Conservation (phyloP, 208 protist species). For the Leishmania tropica region DNA sequence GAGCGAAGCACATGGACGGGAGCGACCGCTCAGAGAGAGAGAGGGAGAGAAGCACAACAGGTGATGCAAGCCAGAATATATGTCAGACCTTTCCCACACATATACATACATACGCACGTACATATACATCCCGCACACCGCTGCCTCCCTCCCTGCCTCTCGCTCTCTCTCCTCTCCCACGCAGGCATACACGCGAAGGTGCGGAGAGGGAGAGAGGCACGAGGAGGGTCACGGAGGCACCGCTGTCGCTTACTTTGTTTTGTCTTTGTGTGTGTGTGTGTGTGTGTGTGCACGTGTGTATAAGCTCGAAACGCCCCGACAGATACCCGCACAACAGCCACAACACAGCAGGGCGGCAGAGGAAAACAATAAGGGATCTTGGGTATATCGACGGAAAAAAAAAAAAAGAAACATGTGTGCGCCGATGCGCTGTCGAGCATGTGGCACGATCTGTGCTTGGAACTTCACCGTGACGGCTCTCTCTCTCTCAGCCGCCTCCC, state of each 20-base stretch:
- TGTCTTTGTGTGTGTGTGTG: too few species aligned
- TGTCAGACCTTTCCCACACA: background rate
- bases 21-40: background rate
- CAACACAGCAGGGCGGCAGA: too few species aligned
- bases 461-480: background rate
- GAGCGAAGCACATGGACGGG: background rate
- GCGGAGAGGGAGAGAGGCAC: background rate
- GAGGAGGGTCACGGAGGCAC: background rate
- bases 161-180: background rate
- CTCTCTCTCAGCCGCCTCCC: background rate
- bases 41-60: background rate
- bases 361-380: too few species aligned
- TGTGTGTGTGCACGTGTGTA: too few species aligned
- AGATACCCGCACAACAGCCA: too few species aligned
- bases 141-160: background rate
- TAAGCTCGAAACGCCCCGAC: too few species aligned
- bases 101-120: background rate
- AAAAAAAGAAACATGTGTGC: background rate
- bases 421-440: background rate
- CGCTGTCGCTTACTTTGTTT: background rate
- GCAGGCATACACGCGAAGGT: background rate
- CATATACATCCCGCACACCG: background rate
- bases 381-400: too few species aligned
- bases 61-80: background rate
- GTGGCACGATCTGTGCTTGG: background rate